Base-by-base conservation (phyloP, 1,284 basidiomycete genomes). In the Nidula niveotomentosa region DNA sequence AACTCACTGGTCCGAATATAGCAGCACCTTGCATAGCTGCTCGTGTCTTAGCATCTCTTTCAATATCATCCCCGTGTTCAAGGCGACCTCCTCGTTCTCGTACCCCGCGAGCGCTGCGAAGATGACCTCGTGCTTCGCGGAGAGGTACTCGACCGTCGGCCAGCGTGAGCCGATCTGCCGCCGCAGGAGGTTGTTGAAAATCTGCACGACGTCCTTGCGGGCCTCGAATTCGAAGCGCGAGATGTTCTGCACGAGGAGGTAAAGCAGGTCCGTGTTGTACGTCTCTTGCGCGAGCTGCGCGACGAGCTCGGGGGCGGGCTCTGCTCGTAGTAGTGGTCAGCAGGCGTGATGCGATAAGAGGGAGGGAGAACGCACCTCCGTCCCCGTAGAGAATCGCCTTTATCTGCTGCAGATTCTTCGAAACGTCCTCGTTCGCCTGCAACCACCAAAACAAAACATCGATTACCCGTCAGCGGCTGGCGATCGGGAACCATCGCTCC, bases 41-140 rank as follows among this genome's bases (percentile, higher is more conserved):
- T 99, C 97, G 69, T 98, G 93, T 58, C 92, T 83, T 57, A 99
- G 76, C 93, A 99, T 98, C 76, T 99, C 97, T 62, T 94, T 90
- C 50, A 99, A 76, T 56, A 99, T 93, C 93, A 98, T 96, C 7
- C 97, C 97, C 0, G 97, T 98, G 68, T 99, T 99, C 56, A 99
- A 80, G 5, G 96, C 95, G 48, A 98, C 82, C 58, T 99, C 96
- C 63, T 96, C 91, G 64, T 97, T 94, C 69, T 89, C 88, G 68
- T 99, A 99, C 60, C 94, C 94, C 54, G 86, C 87, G 43, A 98
- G 79, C 0, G 94, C 85, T 5, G 90, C 85, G 67, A 97, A 97
- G 56, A 99, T 82, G 51, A 98, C 87, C 36, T 96, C 93, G 17
- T 88, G 92, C 64, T 92, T 90, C 34, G 85, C 84, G 34, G 83